These are phyloP conservation scores for Candida peoriensis DNA, from an alignment of 805 yeast species.

Conservation along the genomic window DNA sequence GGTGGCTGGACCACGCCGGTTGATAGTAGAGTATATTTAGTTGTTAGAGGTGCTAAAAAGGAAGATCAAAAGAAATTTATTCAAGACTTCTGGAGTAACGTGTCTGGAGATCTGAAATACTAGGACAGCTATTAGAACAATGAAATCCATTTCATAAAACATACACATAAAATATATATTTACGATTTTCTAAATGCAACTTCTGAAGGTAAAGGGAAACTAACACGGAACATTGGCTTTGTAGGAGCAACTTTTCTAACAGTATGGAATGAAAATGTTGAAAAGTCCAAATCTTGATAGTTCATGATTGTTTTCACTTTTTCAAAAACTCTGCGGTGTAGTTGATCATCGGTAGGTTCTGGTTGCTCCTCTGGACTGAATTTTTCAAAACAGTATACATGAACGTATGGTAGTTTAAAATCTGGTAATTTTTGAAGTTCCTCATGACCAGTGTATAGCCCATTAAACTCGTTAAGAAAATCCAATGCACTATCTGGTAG, in stretches of 20 bases:
- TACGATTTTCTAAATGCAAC: slow-evolving; percentile 44
- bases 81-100: slow-evolving; percentile 45
- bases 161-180: too few species aligned
- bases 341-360: slow-evolving; percentile 64
- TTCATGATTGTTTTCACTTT: slow-evolving; percentile 42
- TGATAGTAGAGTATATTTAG: slow-evolving; percentile 49
- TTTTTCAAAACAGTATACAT: slow-evolving; percentile 92
- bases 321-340: slow-evolving; percentile 60
- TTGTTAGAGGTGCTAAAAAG: slow-evolving; percentile 46
- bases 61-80: slow-evolving; percentile 40
- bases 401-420: slow-evolving; percentile 65
- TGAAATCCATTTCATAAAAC: too few species aligned
- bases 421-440: slow-evolving; percentile 36
- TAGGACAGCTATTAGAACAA: too few species aligned
- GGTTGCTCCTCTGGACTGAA: slow-evolving; percentile 62
- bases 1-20: slow-evolving; percentile 44
- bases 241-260: slow-evolving; percentile 97
- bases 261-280: slow-evolving; percentile 58
- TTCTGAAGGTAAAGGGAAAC: slow-evolving; percentile 66
- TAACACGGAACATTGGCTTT: slow-evolving; percentile 90
- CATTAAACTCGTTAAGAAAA: slow-evolving; percentile 72
- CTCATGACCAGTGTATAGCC: slow-evolving; percentile 49
- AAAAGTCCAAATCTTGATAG: slow-evolving; percentile 41
- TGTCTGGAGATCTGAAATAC: too few species aligned
- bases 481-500: slow-evolving; percentile 89